These are phyloP conservation scores for Calonectria pauciramosa DNA, from an alignment of 2,329 filamentous ascomycete species.

Conservation along the genomic window DNA sequence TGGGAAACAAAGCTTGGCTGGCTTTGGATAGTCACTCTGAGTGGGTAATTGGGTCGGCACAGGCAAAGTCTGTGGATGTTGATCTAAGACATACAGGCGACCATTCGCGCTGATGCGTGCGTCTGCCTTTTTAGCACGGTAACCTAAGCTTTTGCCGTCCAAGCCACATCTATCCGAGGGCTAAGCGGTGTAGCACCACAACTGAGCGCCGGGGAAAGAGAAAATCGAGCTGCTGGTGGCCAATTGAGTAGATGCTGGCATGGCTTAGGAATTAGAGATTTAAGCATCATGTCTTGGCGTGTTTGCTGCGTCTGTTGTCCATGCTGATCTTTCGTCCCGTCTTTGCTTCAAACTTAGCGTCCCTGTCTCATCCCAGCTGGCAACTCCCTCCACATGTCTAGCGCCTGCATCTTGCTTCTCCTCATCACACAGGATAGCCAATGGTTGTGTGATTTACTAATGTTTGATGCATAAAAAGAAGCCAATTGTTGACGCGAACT, in stretches of 20 bases:
- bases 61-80: neutral
- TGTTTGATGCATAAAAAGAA: neutral
- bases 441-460: neutral
- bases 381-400: neutral
- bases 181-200: neutral
- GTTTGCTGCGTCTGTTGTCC: neutral
- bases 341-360: neutral
- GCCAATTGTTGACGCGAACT: neutral
- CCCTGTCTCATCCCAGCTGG: neutral
- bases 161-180: neutral
- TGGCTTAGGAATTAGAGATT: neutral
- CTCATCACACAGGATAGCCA: neutral
- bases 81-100: constrained; percentile 4
- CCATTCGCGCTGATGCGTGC: neutral
- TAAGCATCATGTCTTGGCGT: neutral
- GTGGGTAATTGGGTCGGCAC: neutral
- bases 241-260: neutral
- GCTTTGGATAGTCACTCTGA: neutral
- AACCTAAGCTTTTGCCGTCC: neutral
- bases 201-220: too few species aligned
- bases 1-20: neutral
- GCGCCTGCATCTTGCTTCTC: neutral
- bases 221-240: neutral
- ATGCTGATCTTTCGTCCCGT: neutral
- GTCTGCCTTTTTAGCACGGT: neutral